These are phyloP conservation scores for Trametopsis cervina DNA, from an alignment of 768 basidiomycete species.

Conservation along the genomic window DNA sequence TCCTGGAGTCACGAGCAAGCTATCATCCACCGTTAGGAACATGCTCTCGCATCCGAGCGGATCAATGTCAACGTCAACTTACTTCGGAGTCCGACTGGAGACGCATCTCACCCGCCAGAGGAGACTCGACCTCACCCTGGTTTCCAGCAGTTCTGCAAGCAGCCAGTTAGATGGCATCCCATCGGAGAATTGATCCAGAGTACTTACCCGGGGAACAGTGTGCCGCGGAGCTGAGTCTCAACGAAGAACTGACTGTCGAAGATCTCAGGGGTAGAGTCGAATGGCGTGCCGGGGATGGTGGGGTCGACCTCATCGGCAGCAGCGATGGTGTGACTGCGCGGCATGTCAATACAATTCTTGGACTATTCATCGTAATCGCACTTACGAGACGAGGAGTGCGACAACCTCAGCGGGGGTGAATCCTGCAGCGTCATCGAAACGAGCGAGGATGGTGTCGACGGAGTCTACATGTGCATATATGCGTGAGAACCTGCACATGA, in stretches of 20 bases:
- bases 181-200: not conserved
- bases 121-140: constrained; percentile 11
- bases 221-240: constrained; percentile 11
- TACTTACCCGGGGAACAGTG: constrained; percentile 22
- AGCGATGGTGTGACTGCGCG: constrained; percentile 17
- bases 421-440: constrained; percentile 19
- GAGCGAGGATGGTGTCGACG: constrained; percentile 19
- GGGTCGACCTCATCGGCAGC: constrained; percentile 23
- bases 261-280: constrained; percentile 22
- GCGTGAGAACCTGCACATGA: not conserved
- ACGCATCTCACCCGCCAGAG: constrained; percentile 27
- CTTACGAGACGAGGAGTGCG: constrained; percentile 17
- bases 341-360: not conserved
- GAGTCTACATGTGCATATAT: constrained; percentile 7
- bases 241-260: constrained; percentile 27
- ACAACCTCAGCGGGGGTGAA: constrained; percentile 20
- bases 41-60: not conserved
- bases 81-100: constrained; percentile 26
- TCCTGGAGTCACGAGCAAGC: constrained; percentile 11
- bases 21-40: not conserved
- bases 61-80: not conserved
- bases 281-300: constrained; percentile 20
- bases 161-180: not conserved
- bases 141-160: not conserved
- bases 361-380: not conserved